These are phyloP conservation scores for Botrytis fragariae DNA, from an alignment of 2,329 filamentous ascomycete genomes.

Conservation along the genomic window DNA sequence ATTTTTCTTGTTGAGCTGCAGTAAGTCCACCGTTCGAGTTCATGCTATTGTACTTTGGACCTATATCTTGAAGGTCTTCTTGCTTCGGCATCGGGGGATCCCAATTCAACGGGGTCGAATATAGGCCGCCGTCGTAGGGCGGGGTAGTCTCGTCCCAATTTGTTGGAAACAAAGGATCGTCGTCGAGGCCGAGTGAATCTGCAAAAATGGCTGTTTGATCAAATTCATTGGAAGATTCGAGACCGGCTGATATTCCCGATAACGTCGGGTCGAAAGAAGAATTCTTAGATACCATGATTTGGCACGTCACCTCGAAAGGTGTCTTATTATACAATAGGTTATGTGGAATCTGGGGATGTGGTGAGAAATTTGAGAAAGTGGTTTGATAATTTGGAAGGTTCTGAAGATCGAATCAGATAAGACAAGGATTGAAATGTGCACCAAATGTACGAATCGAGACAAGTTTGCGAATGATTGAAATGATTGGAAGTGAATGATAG, in stretches of 20 bases:
- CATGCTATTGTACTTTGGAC: slow-evolving; percentile 21
- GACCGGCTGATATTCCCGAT: slow-evolving; percentile 31
- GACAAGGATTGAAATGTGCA: neutral
- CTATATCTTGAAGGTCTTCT: slow-evolving; percentile 26
- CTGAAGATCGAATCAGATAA: neutral
- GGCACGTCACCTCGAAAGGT: slow-evolving; percentile 1
- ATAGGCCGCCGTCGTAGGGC: slow-evolving; percentile 36
- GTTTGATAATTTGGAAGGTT: slow-evolving; percentile 1
- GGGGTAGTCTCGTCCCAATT: slow-evolving; percentile 36
- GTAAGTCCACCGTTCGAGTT: slow-evolving; percentile 47
- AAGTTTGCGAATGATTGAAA: neutral
- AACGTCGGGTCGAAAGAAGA: slow-evolving; percentile 31
- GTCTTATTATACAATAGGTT: neutral
- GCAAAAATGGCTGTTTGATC: slow-evolving; percentile 31
- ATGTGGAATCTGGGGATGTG: neutral
- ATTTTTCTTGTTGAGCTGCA: slow-evolving; percentile 58
- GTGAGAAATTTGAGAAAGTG: slow-evolving; percentile 1
- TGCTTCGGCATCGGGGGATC: slow-evolving; percentile 33
- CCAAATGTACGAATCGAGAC: neutral
- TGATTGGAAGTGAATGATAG: neutral
- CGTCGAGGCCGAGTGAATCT: slow-evolving; percentile 32
- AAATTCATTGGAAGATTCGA: slow-evolving; percentile 29
- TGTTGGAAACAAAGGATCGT: slow-evolving; percentile 33
- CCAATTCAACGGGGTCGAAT: slow-evolving; percentile 38
- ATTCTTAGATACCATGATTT: slow-evolving; percentile 28